Evolutionary conservation across 306 rosid genomes (phyloP), one percentile per base, ranked within the genome.

Genomic region (Inga laurina): DNA sequence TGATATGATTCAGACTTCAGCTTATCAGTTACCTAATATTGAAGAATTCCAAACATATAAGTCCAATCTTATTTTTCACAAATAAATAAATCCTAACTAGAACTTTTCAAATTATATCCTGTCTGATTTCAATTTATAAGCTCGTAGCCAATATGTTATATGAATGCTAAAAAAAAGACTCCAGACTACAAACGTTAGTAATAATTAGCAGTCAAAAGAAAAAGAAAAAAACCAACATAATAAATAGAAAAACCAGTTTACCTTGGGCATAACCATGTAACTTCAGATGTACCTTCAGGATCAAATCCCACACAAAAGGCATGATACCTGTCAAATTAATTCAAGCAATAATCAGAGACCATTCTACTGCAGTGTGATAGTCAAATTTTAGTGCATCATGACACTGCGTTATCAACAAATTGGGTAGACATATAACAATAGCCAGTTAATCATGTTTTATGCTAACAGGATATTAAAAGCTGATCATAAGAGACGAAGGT

Each of bases 181-280:
- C 67, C 70, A 84, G 61, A 62, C 52, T 16, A 72, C 74, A 48
- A 57, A 71, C 35, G 19, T n/a, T n/a, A 57, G 27, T 57, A 57
- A 21, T 56, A 56, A 57, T 19, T 57, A 57, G 13, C 64, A 57
- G 64, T 12, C 3, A 21, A 21, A 21, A 21, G 30, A 27, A 52
- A 15, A 52, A 16, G 1, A 19, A 16, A 5, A 52, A 14, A 64
- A 24, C 22, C 10, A 72, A 84, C 61, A 79, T 59, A 84, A 64
- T 65, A 74, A 76, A 49, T 72, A 71, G 69, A 66, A 51, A 75
- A 68, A 44, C 10, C 62, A 70, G 84, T 84, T 84, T 85, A 94
- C 99, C 98, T 92, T 56, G 99, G 99, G 93, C 99, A 96, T 89
- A 96, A 87, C 99, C 99, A 96, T 67, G 95, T 91, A 79, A 80